Conservation (phyloP, 176 grass and related monocot species). For the Leersia perrieri region DNA sequence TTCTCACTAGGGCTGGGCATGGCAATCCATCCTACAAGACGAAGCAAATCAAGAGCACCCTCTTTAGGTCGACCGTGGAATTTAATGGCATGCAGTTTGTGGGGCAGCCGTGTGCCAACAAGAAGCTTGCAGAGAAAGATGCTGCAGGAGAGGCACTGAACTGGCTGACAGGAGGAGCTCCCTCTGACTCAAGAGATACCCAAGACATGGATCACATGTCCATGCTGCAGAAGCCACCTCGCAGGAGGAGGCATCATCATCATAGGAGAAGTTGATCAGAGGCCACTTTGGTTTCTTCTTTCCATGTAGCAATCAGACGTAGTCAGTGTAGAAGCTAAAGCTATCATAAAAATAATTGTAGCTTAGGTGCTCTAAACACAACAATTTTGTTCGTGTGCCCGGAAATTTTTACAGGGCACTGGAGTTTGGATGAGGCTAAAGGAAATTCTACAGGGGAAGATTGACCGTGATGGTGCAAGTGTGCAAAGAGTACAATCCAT, state of each 20-base stretch:
- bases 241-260: constrained; percentile 70
- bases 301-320: constrained; percentile 1
- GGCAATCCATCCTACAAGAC: constrained; percentile 76
- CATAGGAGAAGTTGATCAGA: constrained; percentile 39
- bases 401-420: constrained; percentile 10
- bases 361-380: neutral
- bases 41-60: constrained; percentile 65
- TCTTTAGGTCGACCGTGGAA: constrained; percentile 69
- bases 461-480: neutral
- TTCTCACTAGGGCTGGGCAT: constrained; percentile 58
- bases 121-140: constrained; percentile 93
- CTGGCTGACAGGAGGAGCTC: constrained; percentile 63
- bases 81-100: constrained; percentile 96
- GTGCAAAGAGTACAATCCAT: neutral
- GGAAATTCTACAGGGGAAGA: neutral
- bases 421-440: neutral
- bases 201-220: constrained; percentile 53
- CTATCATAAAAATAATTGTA: neutral
- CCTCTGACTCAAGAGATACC: neutral
- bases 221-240: constrained; percentile 52
- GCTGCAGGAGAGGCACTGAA: constrained; percentile 69
- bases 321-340: neutral
- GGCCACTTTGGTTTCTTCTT: neutral
- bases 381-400: constrained; percentile 24
- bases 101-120: constrained; percentile 71